Percentiles rank a stretch among this genome's conserved stretches.
These are phyloP conservation scores for Talaromyces sp. DNA, from an alignment of 2,329 filamentous ascomycete genomes.

Conservation along the genomic window DNA sequence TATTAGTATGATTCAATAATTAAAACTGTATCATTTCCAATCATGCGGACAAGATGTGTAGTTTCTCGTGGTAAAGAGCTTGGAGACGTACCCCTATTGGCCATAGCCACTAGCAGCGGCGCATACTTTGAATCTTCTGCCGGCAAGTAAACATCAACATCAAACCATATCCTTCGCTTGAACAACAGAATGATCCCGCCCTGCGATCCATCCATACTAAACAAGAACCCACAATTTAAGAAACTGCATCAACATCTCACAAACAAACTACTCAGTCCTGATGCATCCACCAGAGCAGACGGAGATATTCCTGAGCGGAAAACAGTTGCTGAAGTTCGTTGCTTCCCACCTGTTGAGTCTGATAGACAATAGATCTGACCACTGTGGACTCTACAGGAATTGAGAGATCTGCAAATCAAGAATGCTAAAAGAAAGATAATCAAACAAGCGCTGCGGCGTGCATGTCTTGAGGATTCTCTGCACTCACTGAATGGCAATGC, in stretches of 20 bases:
- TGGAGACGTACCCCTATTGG: neutral
- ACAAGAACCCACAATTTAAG: conserved; percentile 43
- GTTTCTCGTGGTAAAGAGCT: neutral
- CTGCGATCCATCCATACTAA: conserved; percentile 38
- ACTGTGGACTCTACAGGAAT: conserved; percentile 25
- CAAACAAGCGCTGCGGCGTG: conserved; percentile 30
- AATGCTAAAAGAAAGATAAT: conserved; percentile 35
- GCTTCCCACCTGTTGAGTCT: neutral
- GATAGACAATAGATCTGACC: neutral
- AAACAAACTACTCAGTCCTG: conserved; percentile 35
- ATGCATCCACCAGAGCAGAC: conserved; percentile 39
- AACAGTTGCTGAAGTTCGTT: conserved; percentile 33
- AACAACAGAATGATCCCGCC: conserved; percentile 40
- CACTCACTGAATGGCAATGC: neutral
- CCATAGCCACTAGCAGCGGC: neutral
- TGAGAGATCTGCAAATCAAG: conserved; percentile 33
- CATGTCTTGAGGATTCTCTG: conserved; percentile 1
- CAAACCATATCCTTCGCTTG: neutral
- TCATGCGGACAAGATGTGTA: neutral
- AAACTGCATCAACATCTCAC: conserved; percentile 41
- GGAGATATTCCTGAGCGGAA: conserved; percentile 30
- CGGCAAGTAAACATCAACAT: neutral
- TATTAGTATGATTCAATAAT: conserved; percentile 13
- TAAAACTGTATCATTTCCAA: neutral
- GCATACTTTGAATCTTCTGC: neutral